A percentile compares a stretch with the other conserved stretches of the same genome.
Conservation (phyloP, 768 basidiomycete genomes). For the Psilocybe cyanescens region DNA sequence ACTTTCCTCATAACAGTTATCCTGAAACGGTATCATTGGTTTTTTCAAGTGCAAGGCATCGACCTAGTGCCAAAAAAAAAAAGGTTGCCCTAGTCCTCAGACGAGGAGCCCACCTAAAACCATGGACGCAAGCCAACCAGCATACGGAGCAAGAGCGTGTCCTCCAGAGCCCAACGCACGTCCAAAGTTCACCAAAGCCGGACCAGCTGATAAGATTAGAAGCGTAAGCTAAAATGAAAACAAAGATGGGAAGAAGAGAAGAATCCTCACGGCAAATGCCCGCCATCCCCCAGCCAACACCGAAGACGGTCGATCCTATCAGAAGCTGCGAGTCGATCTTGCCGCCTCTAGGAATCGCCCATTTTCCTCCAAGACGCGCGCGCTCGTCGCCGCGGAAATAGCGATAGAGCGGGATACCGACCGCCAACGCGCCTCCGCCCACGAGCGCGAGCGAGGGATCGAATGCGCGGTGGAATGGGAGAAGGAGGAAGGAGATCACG, state of each 20-base stretch:
- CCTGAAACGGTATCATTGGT: too few species aligned
- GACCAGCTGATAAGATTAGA: constrained; percentile 47
- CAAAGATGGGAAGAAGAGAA: background rate
- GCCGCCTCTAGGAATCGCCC: constrained; percentile 43
- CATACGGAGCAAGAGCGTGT: constrained; percentile 31
- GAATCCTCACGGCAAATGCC: constrained; percentile 62
- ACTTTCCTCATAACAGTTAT: too few species aligned
- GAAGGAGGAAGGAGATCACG: constrained; percentile 55
- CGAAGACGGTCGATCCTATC: constrained; percentile 57
- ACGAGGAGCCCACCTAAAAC: constrained; percentile 43
- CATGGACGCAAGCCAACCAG: constrained; percentile 46
- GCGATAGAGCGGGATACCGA: constrained; percentile 47
- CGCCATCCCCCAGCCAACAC: constrained; percentile 63
- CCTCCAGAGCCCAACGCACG: constrained; percentile 43
- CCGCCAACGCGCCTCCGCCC: constrained; percentile 54
- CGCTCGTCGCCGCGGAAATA: constrained; percentile 39
- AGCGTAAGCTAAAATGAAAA: constrained; percentile 8
- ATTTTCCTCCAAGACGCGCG: constrained; percentile 47
- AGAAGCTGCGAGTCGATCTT: constrained; percentile 50
- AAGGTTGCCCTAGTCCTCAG: background rate
- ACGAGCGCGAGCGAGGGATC: constrained; percentile 61
- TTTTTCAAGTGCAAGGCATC: too few species aligned
- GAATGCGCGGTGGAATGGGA: constrained; percentile 52
- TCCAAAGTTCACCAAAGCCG: constrained; percentile 65
- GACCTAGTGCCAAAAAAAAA: too few species aligned